Conservation (phyloP, 108 stramenopile species). For the Stephanodiscus minutulus region DNA sequence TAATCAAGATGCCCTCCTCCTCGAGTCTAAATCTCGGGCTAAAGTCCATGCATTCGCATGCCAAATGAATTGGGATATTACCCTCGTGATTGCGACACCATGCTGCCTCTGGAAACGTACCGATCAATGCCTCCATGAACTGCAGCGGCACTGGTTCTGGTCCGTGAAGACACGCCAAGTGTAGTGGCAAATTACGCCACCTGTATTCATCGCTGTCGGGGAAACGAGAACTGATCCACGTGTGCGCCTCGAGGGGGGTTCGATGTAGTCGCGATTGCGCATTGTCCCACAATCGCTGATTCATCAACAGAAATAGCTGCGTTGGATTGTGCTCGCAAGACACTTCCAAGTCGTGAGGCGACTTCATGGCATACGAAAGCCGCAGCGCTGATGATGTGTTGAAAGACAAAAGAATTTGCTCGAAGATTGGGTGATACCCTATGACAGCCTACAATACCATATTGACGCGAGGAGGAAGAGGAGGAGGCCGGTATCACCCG, state of each 20-base stretch:
- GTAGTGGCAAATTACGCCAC: conserved; percentile 24
- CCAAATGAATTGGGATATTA: conserved; percentile 27
- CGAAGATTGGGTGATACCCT: no score
- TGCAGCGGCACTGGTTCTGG: conserved; percentile 21
- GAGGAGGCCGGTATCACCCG: no score
- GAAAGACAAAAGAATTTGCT: no score
- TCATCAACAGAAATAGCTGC: conserved; percentile 19
- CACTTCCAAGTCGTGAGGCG: conserved; percentile 19
- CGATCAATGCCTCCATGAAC: conserved; percentile 22
- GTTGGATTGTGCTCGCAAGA: conserved; percentile 13
- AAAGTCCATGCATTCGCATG: conserved; percentile 27
- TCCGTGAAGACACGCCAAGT: conserved; percentile 20
- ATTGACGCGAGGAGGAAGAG: no score
- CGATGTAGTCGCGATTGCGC: conserved; percentile 1
- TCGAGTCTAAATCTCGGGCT: conserved; percentile 5
- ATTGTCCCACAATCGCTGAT: conserved; percentile 19
- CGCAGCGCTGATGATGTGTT: background rate
- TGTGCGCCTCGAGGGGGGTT: conserved; percentile 5
- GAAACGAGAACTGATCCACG: conserved; percentile 15
- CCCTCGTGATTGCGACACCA: conserved; percentile 15
- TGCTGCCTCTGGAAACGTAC: conserved; percentile 11
- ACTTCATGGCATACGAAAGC: conserved; percentile 27
- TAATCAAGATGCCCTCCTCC: conserved; percentile 16
- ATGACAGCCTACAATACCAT: background rate
- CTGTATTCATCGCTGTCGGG: background rate